Evolutionary conservation across 192 early-diverging fungal species (phyloP), one percentile per base, ranked within the genome.

Genomic region (Umbelopsis ramanniana): DNA sequence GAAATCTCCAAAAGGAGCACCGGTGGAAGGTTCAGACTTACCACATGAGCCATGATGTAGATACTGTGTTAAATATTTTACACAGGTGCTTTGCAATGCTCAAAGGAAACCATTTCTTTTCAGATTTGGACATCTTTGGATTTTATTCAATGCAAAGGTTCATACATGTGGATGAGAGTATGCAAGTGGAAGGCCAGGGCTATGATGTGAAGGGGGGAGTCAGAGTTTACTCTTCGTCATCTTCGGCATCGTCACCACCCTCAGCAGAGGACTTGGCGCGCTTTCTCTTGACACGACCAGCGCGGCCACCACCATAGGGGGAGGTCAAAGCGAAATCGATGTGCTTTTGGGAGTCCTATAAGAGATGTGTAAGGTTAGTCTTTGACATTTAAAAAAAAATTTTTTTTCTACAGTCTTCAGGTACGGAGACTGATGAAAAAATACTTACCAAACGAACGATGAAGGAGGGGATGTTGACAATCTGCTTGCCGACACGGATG

Each of bases 401-500:
- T 66, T 66, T 66, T 37, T 23, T 22, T 11, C n/a, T 7, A 43
- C 1, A 2, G 66, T 10, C 9, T 17, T 15, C 8, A 12, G 40
- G 4, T 26, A 9, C n/a, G 14, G 5, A n/a, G n/a, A n/a, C n/a
- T n/a, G n/a, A n/a, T n/a, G n/a, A n/a, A n/a, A n/a, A n/a, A n/a
- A 40, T 6, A 74, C 43, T 67, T 50, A 87, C 90, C 45, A 95
- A 86, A 80, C 94, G 95, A 77, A 98, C 96, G 70, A 97, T 87
- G 89, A 96, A 98, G 71, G 89, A 92, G 70, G 97, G 97, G 52
- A 98, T 91, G 86, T 98, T 91, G 83, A 97, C 94, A 72, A 97
- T 92, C 89, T 95, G 96, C 92, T 96, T 97, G 80, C 96, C 96
- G 76, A 97, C 96, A 50, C 93, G 94, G 85, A 98, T 98, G 91